A percentile compares a stretch with the other conserved stretches of the same genome.
Conservation (phyloP, 495 filamentous ascomycete species). For the Cetradonia linearis region DNA sequence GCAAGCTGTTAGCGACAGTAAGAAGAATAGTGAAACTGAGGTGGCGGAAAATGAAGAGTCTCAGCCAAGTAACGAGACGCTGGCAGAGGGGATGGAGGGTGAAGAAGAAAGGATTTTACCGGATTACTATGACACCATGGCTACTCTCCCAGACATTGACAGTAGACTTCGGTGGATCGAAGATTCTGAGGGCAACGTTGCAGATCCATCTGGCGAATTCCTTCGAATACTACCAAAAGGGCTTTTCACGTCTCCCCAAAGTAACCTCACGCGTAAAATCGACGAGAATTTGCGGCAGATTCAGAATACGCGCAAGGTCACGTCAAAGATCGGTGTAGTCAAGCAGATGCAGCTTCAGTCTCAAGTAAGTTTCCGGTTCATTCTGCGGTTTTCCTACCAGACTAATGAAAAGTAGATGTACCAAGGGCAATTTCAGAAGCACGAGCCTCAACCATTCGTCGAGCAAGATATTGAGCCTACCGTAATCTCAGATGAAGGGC, state of each 20-base stretch:
- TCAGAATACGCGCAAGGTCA: constrained; percentile 93
- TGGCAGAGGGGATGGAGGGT: constrained; percentile 86
- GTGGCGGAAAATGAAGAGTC: constrained; percentile 37
- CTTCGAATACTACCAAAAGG: constrained; percentile 62
- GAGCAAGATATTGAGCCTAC: constrained; percentile 77
- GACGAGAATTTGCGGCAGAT: constrained; percentile 88
- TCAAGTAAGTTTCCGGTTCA: constrained; percentile 51
- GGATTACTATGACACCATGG: constrained; percentile 87
- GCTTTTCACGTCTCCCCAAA: constrained; percentile 67
- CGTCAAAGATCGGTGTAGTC: constrained; percentile 89
- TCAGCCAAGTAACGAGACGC: constrained; percentile 51
- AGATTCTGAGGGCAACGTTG: constrained; percentile 73
- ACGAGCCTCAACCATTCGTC: constrained; percentile 80
- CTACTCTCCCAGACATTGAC: constrained; percentile 73
- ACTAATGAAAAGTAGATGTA: constrained; percentile 56
- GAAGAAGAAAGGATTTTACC: constrained; percentile 69
- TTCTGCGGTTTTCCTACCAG: constrained; percentile 9
- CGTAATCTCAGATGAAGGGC: constrained; percentile 77
- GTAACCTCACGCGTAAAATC: constrained; percentile 65
- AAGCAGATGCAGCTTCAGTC: constrained; percentile 99
- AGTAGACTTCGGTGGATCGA: constrained; percentile 72
- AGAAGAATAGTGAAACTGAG: constrained; percentile 41
- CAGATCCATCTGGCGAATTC: constrained; percentile 75
- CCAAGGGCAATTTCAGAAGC: constrained; percentile 95
- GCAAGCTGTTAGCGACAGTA: constrained; percentile 43